phyloP scores from a whole-genome alignment of 371 early-diverging fungal genomes.

The Rhizopus arrhizus region DNA sequence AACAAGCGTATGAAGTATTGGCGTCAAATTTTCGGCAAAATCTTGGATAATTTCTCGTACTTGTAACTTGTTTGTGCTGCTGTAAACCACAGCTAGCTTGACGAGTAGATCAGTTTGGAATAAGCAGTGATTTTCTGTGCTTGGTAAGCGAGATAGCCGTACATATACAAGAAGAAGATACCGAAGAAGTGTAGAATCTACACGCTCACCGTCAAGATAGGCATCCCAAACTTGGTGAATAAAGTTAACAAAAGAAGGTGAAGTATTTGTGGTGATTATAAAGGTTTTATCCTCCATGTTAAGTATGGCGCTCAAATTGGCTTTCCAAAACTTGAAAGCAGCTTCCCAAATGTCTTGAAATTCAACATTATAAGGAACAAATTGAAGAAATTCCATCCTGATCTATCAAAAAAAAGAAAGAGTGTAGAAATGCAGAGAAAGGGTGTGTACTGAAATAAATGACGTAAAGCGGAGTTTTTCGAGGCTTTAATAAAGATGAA shows the following conservation, averaged over 20 bases:
- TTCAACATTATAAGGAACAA: constrained; percentile 14
- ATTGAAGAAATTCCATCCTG: constrained; percentile 31
- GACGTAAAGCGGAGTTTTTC: constrained; percentile 5
- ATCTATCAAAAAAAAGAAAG: background rate
- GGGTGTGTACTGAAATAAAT: background rate
- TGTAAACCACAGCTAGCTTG: constrained; percentile 47
- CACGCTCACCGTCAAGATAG: constrained; percentile 12
- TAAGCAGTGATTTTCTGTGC: constrained; percentile 2
- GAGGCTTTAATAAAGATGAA: constrained; percentile 1
- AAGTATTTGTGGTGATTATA: constrained; percentile 4
- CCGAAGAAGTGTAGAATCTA: constrained; percentile 3
- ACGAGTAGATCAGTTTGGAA: constrained; percentile 40
- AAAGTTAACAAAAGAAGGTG: constrained; percentile 21
- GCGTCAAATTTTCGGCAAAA: constrained; percentile 28
- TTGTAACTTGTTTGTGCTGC: constrained; percentile 37
- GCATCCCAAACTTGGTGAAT: constrained; percentile 22
- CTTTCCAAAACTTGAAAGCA: constrained; percentile 27
- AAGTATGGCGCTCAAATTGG: constrained; percentile 22
- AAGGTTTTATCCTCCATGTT: constrained; percentile 22
- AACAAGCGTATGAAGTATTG: constrained; percentile 30
- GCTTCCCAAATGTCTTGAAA: constrained; percentile 16
- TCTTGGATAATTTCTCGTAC: constrained; percentile 38
- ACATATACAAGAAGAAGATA: constrained; percentile 27
- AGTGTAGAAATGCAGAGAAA: constrained; percentile 1
- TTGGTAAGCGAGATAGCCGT: constrained; percentile 10